Percentiles rank a stretch among this genome's conserved stretches.
These are phyloP conservation scores for Platanthera guangdongensis DNA, from an alignment of 106 monocot species.

Conservation along the genomic window DNA sequence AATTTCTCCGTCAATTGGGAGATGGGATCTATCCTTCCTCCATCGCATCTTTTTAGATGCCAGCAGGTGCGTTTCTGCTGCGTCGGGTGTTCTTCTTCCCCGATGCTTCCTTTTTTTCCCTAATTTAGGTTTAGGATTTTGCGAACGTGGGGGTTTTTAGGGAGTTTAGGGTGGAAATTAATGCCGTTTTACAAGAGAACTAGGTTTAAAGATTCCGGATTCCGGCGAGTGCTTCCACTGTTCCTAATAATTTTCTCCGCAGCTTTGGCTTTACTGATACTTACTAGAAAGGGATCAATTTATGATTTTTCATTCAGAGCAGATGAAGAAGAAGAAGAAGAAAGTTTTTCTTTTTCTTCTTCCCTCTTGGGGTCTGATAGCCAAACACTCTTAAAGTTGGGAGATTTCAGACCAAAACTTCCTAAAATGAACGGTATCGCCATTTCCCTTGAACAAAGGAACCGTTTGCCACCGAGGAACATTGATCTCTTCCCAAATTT, in stretches of 20 bases:
- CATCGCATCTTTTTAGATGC: not conserved
- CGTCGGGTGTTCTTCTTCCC: not conserved
- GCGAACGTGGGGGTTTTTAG: not conserved
- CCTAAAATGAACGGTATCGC: slow-evolving; percentile 58
- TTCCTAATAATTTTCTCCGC: slow-evolving; percentile 10
- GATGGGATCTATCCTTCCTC: too few relatives aligned
- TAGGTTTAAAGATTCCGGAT: slow-evolving; percentile 20
- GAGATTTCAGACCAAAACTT: slow-evolving; percentile 34
- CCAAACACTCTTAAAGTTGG: slow-evolving; percentile 11
- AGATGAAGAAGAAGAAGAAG: not conserved
- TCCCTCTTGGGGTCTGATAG: not conserved
- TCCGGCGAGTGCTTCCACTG: slow-evolving; percentile 23
- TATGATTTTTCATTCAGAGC: not conserved
- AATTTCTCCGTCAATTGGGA: not conserved
- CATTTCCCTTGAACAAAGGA: slow-evolving; percentile 41
- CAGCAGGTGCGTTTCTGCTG: not conserved
- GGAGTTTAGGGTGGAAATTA: not conserved
- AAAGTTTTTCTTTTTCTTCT: not conserved
- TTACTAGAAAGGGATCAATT: not conserved
- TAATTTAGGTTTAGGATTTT: not conserved
- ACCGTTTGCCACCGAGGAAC: slow-evolving; percentile 62
- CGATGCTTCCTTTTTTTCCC: not conserved
- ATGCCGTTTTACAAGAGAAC: slow-evolving; percentile 43
- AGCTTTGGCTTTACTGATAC: slow-evolving; percentile 6
- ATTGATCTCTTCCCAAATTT: slow-evolving; percentile 51